phyloP scores from a whole-genome alignment of 257 asterid species.

The Jasminum sambac region DNA sequence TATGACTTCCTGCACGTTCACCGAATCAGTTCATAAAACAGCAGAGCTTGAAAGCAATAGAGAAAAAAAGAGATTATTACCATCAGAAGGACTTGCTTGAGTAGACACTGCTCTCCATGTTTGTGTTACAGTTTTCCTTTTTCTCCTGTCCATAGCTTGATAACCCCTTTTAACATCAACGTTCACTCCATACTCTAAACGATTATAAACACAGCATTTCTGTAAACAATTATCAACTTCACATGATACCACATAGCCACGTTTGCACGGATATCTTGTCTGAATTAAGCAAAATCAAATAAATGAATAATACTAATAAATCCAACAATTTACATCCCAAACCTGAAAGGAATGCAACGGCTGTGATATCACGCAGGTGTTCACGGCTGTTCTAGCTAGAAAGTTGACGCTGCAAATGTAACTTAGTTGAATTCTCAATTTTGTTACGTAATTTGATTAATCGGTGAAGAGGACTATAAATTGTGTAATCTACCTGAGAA shows the following conservation, averaged over 20 bases:
- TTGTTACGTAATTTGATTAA: background rate
- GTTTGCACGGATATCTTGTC: background rate
- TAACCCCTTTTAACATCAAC: slow-evolving; percentile 38
- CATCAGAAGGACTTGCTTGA: slow-evolving; percentile 39
- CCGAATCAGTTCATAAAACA: background rate
- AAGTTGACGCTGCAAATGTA: slow-evolving; percentile 37
- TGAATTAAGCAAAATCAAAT: background rate
- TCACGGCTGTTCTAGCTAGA: slow-evolving; percentile 32
- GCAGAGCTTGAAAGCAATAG: background rate
- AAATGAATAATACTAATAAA: too few species aligned
- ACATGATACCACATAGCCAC: background rate
- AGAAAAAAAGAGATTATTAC: slow-evolving; percentile 26
- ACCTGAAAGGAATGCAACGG: slow-evolving; percentile 43
- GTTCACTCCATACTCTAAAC: slow-evolving; percentile 34
- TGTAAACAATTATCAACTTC: slow-evolving; percentile 21
- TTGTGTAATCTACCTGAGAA: slow-evolving; percentile 36
- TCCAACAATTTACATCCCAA: background rate
- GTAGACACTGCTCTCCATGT: slow-evolving; percentile 64
- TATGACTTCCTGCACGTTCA: background rate
- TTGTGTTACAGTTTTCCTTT: slow-evolving; percentile 32
- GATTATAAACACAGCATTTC: slow-evolving; percentile 31
- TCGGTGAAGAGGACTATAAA: background rate
- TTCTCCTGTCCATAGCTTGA: slow-evolving; percentile 30
- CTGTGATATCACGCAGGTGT: slow-evolving; percentile 26
- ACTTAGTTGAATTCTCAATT: background rate